phyloP scores from a whole-genome alignment of 2,329 filamentous ascomycete species.

The Epichloe uncinata region DNA sequence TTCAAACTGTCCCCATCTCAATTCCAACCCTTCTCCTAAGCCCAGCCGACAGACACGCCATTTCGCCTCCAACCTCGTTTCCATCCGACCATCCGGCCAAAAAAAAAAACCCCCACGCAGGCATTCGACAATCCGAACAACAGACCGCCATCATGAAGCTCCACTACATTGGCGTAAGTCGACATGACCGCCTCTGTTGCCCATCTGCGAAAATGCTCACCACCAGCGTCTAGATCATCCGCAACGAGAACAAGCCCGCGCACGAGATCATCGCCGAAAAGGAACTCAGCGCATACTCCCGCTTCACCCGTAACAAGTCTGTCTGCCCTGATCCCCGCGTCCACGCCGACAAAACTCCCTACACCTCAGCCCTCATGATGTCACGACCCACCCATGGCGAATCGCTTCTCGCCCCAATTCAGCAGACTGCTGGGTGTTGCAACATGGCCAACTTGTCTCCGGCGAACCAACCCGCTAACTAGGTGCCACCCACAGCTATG shows the following conservation, averaged over 20 bases:
- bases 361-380: not conserved
- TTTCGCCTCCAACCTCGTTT: too few relatives aligned
- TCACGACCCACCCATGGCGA: not conserved
- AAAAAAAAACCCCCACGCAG: not conserved
- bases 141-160: conserved; percentile 56
- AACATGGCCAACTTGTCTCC: not conserved
- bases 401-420: not conserved
- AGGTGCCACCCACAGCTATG: conserved; percentile 24
- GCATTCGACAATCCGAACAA: not conserved
- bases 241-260: conserved; percentile 64
- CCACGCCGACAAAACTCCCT: not conserved
- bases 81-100: not conserved
- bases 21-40: too few relatives aligned
- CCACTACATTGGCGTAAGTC: conserved; percentile 67
- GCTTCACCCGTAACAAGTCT: conserved; percentile 64
- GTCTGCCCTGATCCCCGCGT: conserved; percentile 10
- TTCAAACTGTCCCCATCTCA: too few relatives aligned
- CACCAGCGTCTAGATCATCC: conserved; percentile 52
- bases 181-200: conserved; percentile 19
- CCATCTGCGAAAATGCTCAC: conserved; percentile 1
- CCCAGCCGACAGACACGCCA: too few relatives aligned
- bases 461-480: conserved; percentile 5
- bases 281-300: conserved; percentile 65
- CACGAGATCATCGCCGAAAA: conserved; percentile 65
- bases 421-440: not conserved